Percentiles rank a stretch among this genome's conserved stretches.
phyloP scores from a whole-genome alignment of 805 yeast genomes.

The Saccharomycopsis sp. region DNA sequence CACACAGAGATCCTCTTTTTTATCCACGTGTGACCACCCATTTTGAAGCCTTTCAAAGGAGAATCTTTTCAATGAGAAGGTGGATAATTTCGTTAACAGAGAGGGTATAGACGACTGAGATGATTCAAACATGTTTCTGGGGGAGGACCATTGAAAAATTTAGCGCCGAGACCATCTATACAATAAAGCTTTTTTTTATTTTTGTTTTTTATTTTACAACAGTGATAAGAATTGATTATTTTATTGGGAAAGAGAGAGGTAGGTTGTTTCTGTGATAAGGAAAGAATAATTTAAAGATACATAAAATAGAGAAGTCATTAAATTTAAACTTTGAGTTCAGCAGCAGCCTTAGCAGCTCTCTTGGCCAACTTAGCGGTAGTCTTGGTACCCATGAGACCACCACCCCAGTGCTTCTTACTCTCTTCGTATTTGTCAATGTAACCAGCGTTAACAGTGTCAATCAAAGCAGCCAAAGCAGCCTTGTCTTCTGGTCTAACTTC shows the following conservation, averaged over 20 bases:
- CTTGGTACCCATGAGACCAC: constrained; percentile 96
- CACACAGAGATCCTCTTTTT: constrained; percentile 4
- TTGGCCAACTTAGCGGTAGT: constrained; percentile 78
- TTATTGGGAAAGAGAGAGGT: too few species aligned
- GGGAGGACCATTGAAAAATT: too few species aligned
- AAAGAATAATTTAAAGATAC: too few species aligned
- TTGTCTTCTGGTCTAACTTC: constrained; percentile 94
- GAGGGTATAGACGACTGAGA: too few species aligned
- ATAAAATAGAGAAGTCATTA: too few species aligned
- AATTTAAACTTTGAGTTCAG: constrained; percentile 23
- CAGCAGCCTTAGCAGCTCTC: constrained; percentile 42
- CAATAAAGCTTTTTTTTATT: too few species aligned
- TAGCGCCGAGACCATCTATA: too few species aligned
- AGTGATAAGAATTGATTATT: too few species aligned
- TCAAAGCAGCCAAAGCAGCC: constrained; percentile 85
- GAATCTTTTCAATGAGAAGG: constrained; percentile 4
- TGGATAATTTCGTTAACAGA: too few species aligned
- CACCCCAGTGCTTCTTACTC: constrained; percentile 98
- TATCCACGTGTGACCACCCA: constrained; percentile 8
- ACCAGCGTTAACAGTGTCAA: constrained; percentile 90
- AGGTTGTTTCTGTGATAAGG: too few species aligned
- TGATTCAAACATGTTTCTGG: too few species aligned
- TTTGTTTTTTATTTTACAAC: too few species aligned
- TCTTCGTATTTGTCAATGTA: constrained; percentile 92
- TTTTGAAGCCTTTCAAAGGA: constrained; percentile 4